Conservation (phyloP, 768 basidiomycete genomes). For the Lyophyllum decastes region DNA sequence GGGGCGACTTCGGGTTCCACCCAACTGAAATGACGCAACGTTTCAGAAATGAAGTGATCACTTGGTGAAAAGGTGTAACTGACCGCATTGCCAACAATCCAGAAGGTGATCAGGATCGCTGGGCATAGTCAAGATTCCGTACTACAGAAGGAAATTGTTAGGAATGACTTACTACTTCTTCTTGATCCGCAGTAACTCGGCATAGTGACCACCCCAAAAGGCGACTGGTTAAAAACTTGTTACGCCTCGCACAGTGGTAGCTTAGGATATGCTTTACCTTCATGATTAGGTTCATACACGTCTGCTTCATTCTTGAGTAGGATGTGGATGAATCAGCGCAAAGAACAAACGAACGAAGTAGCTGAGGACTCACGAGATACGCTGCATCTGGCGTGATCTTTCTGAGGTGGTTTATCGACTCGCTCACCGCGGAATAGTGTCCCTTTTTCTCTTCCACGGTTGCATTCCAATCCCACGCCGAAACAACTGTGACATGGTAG, state of each 20-base stretch:
- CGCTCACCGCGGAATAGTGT: slow-evolving; percentile 33
- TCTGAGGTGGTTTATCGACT: slow-evolving; percentile 40
- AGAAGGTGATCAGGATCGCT: slow-evolving; percentile 49
- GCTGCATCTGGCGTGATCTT: slow-evolving; percentile 45
- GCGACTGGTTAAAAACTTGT: slow-evolving; percentile 22
- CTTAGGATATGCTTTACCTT: slow-evolving; percentile 27
- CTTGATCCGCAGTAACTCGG: slow-evolving; percentile 40
- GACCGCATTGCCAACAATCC: slow-evolving; percentile 54
- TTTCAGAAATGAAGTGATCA: neutral
- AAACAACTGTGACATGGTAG: slow-evolving; percentile 46
- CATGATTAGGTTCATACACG: slow-evolving; percentile 45
- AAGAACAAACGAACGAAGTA: neutral
- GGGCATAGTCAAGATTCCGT: neutral
- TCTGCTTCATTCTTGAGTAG: slow-evolving; percentile 46
- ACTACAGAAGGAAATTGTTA: neutral
- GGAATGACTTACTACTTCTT: slow-evolving; percentile 42
- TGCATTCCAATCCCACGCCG: slow-evolving; percentile 48
- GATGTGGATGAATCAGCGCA: neutral
- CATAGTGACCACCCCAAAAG: slow-evolving; percentile 49
- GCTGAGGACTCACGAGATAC: slow-evolving; percentile 35
- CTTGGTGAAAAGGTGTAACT: slow-evolving; percentile 11
- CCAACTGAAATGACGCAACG: slow-evolving; percentile 26
- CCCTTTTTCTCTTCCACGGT: slow-evolving; percentile 34
- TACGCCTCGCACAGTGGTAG: neutral
- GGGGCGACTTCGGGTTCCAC: slow-evolving; percentile 31